phyloP scores from a whole-genome alignment of 2,329 filamentous ascomycete genomes.

The Lasiodiplodia gonubiensis region DNA sequence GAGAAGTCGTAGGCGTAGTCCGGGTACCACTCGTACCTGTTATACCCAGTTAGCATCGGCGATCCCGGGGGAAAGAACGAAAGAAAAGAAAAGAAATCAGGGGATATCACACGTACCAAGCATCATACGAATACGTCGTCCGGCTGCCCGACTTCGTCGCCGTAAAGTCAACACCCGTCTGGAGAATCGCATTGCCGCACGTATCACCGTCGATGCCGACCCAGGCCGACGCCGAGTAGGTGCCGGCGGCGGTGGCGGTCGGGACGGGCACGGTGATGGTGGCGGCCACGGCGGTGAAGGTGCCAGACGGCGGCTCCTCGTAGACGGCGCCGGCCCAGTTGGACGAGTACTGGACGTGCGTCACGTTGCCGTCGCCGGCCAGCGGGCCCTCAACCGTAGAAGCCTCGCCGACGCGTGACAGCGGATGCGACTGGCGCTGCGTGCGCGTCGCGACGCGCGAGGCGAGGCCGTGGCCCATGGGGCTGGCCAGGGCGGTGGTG shows the following conservation, averaged over 20 bases:
- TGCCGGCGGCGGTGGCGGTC: slow-evolving; percentile 47
- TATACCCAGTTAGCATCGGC: not conserved
- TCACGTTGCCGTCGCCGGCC: slow-evolving; percentile 54
- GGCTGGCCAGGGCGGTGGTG: slow-evolving; percentile 49
- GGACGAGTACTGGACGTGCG: slow-evolving; percentile 46
- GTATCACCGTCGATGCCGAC: slow-evolving; percentile 68
- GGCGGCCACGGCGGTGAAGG: slow-evolving; percentile 60
- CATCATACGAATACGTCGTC: slow-evolving; percentile 50
- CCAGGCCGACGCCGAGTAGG: slow-evolving; percentile 61
- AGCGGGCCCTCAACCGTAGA: slow-evolving; percentile 61
- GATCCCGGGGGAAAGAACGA: not conserved
- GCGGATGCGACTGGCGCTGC: slow-evolving; percentile 30
- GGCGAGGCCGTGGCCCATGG: slow-evolving; percentile 37
- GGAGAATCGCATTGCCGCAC: slow-evolving; percentile 59
- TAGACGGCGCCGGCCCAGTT: slow-evolving; percentile 68
- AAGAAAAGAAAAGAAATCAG: too few species aligned
- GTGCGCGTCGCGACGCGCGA: slow-evolving; percentile 42
- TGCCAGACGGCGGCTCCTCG: slow-evolving; percentile 44
- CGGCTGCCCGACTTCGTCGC: slow-evolving; percentile 42
- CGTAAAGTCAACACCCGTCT: slow-evolving; percentile 64
- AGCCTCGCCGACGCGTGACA: slow-evolving; percentile 46
- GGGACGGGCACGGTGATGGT: slow-evolving; percentile 61
- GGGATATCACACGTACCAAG: slow-evolving; percentile 53
- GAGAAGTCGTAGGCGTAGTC: slow-evolving; percentile 62
- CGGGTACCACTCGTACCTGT: slow-evolving; percentile 51